Evolutionary conservation across 2,329 filamentous ascomycete species (phyloP).

Genomic region (Colletotrichum destructivum): DNA sequence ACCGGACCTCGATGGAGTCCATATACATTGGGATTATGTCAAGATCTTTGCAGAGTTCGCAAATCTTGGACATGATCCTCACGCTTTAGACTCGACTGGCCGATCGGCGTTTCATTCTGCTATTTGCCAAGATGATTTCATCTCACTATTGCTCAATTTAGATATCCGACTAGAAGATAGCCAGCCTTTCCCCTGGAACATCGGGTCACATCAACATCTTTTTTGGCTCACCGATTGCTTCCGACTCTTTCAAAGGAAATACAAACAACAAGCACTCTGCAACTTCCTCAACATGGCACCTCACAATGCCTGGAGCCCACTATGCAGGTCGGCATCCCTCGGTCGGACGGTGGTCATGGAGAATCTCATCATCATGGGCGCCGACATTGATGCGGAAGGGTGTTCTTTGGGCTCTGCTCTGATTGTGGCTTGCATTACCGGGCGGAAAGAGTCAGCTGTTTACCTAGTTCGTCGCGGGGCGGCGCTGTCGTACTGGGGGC

Average conservation of each 20-base stretch:
- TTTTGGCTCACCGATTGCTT: background rate
- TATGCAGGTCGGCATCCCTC: background rate
- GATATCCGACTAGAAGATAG: background rate
- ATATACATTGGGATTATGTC: too few relatives aligned
- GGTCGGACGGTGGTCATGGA: background rate
- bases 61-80: background rate
- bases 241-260: background rate
- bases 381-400: background rate
- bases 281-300: background rate
- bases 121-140: background rate
- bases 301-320: background rate
- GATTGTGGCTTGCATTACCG: conserved; percentile 8
- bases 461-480: conserved; percentile 3
- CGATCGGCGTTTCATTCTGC: too few relatives aligned
- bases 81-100: too few relatives aligned
- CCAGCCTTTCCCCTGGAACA: background rate
- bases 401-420: conserved; percentile 1
- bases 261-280: background rate
- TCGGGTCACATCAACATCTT: fast-evolving
- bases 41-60: background rate
- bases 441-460: background rate
- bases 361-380: background rate
- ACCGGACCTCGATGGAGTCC: too few relatives aligned
- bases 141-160: background rate
- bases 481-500: background rate